These are phyloP conservation scores for Kalmusia sp. DNA, from an alignment of 2,329 filamentous ascomycete species.

Conservation along the genomic window DNA sequence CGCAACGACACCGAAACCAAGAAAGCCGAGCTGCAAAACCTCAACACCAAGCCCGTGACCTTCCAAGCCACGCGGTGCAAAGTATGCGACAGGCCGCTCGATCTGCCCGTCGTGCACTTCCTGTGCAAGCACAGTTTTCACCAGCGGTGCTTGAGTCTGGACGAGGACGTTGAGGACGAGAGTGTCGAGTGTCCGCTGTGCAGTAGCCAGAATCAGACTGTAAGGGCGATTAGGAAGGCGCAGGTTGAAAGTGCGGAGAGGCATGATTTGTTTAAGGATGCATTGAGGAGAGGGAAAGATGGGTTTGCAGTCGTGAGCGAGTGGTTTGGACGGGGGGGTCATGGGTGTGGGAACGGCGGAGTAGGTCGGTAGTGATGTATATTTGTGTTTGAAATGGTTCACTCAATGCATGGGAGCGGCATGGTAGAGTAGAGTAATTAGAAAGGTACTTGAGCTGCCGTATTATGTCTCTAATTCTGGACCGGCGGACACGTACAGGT, in stretches of 20 bases:
- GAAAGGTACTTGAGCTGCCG: no score
- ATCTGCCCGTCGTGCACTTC: slow-evolving; percentile 92
- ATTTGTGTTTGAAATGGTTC: no score
- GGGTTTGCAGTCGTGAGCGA: slow-evolving; percentile 90
- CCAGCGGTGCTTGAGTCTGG: slow-evolving; percentile 79
- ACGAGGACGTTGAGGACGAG: slow-evolving; percentile 65
- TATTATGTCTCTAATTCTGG: no score
- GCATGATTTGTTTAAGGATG: slow-evolving; percentile 87
- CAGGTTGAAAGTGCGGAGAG: slow-evolving; percentile 86
- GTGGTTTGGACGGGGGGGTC: slow-evolving; percentile 92
- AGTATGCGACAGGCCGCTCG: slow-evolving; percentile 77
- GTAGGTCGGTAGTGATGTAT: slow-evolving; percentile 14
- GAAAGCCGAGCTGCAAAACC: slow-evolving; percentile 76
- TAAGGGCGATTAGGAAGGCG: slow-evolving; percentile 82
- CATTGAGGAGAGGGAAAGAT: slow-evolving; percentile 78
- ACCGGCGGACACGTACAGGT: no score
- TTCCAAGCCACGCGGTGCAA: slow-evolving; percentile 92
- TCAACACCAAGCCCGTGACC: slow-evolving; percentile 80
- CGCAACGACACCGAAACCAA: slow-evolving; percentile 83
- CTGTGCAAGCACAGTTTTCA: slow-evolving; percentile 98
- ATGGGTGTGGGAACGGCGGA: slow-evolving; percentile 65
- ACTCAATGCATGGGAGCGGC: no score
- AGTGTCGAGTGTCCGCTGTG: slow-evolving; percentile 86
- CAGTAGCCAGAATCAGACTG: slow-evolving; percentile 82
- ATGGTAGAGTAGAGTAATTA: no score